phyloP scores from a whole-genome alignment of 352 stramenopile genomes.

The Paralagenidium karlingii region DNA sequence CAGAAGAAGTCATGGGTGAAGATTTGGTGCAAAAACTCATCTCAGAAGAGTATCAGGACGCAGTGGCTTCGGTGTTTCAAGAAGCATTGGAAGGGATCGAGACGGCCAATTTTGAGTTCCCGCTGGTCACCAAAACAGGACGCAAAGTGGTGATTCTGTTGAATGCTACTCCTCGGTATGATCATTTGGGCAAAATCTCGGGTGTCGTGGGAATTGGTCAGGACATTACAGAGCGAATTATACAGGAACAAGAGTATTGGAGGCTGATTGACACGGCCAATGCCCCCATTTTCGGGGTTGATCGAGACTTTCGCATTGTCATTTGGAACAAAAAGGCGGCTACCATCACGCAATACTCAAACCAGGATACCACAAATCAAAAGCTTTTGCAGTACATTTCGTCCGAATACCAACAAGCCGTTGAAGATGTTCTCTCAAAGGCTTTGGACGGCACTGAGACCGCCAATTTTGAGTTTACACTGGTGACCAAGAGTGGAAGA shows the following conservation, averaged over 20 bases:
- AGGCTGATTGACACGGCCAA: constrained; percentile 75
- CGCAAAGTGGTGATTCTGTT: constrained; percentile 63
- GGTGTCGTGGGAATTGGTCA: constrained; percentile 74
- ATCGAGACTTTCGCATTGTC: constrained; percentile 69
- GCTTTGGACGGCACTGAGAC: constrained; percentile 49
- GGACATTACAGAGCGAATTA: constrained; percentile 68
- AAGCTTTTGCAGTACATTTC: constrained; percentile 60
- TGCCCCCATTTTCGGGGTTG: constrained; percentile 69
- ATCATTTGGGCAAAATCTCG: constrained; percentile 42
- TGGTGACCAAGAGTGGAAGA: constrained; percentile 59
- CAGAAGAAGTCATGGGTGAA: constrained; percentile 77
- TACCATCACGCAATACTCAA: constrained; percentile 79
- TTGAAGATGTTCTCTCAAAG: constrained; percentile 54
- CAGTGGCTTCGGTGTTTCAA: constrained; percentile 55
- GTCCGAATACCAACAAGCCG: constrained; percentile 39
- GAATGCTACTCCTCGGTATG: constrained; percentile 58
- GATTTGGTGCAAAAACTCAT: constrained; percentile 75
- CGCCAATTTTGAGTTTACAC: constrained; percentile 76
- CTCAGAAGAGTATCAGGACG: constrained; percentile 40
- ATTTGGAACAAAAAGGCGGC: constrained; percentile 91
- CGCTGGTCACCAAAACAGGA: constrained; percentile 66
- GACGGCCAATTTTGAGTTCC: constrained; percentile 72
- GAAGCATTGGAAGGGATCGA: constrained; percentile 49
- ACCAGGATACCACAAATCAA: constrained; percentile 75
- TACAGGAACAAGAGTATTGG: constrained; percentile 73